Conservation (phyloP, 495 filamentous ascomycete species). For the Cercophora scortea region DNA sequence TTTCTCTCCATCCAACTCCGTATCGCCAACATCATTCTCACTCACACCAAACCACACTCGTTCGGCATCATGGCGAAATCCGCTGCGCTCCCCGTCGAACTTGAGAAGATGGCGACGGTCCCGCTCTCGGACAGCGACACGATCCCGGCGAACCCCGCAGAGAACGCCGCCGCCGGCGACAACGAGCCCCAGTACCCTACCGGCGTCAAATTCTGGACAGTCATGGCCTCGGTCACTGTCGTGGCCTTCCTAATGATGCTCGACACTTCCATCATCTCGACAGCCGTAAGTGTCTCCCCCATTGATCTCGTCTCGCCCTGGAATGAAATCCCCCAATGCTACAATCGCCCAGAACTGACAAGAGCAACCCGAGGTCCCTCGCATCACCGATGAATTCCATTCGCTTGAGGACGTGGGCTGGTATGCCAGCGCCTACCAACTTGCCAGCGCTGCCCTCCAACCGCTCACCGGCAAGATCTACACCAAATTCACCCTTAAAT, state of each 20-base stretch:
- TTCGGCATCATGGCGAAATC: too few relatives aligned
- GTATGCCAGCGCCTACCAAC: constrained; percentile 46
- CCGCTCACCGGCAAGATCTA: constrained; percentile 48
- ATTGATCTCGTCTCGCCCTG: neutral
- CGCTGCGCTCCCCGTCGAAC: too few relatives aligned
- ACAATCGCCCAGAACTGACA: neutral
- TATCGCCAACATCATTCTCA: too few relatives aligned
- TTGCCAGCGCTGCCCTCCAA: constrained; percentile 42
- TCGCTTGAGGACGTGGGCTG: constrained; percentile 41
- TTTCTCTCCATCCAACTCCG: too few relatives aligned
- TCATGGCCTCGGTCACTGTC: constrained; percentile 19
- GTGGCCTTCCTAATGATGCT: constrained; percentile 42
- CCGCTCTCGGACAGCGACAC: too few relatives aligned
- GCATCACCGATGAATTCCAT: constrained; percentile 40
- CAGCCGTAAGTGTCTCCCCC: constrained; percentile 24
- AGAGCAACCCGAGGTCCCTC: constrained; percentile 24
- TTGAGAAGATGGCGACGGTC: too few relatives aligned
- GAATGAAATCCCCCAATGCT: neutral
- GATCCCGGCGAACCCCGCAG: too few relatives aligned
- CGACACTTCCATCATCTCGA: constrained; percentile 43
- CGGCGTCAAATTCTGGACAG: constrained; percentile 5
- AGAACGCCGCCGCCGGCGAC: too few relatives aligned
- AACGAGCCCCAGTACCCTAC: neutral
- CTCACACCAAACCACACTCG: too few relatives aligned
- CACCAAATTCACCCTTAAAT: constrained; percentile 36